Conservation (phyloP, 345 rosid species). For the Xanthoceras sorbifolium region DNA sequence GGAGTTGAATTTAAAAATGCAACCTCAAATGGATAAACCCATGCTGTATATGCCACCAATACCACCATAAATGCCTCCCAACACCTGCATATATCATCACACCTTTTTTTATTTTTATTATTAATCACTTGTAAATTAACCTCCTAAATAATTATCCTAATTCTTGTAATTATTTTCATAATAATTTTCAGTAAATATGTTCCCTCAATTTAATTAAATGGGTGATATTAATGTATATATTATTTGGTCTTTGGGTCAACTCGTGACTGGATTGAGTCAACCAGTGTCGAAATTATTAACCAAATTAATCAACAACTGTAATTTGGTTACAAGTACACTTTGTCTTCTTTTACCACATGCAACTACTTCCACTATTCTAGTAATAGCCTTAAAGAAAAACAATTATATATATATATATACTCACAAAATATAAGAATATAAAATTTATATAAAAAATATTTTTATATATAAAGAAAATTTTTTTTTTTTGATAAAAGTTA, state of each 20-base stretch:
- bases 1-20: slow-evolving; percentile 62
- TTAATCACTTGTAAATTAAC: neutral
- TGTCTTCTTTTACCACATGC: neutral
- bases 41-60: slow-evolving; percentile 78
- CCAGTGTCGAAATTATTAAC: neutral
- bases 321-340: neutral
- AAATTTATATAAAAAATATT: no score
- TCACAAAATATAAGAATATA: no score
- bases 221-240: neutral
- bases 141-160: no score
- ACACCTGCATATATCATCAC: slow-evolving; percentile 44
- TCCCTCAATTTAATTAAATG: neutral
- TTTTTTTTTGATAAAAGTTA: no score
- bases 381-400: neutral
- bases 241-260: neutral
- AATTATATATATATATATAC: no score
- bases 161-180: no score
- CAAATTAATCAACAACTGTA: neutral
- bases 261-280: neutral
- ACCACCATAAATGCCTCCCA: slow-evolving; percentile 90
- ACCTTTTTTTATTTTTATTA: neutral
- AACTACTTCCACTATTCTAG: neutral
- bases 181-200: no score
- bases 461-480: no score
- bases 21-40: slow-evolving; percentile 83